A percentile compares a stretch with the other conserved stretches of the same genome.
These are phyloP conservation scores for Piper betle DNA, from an alignment of 164 flowering plant species.

Conservation along the genomic window DNA sequence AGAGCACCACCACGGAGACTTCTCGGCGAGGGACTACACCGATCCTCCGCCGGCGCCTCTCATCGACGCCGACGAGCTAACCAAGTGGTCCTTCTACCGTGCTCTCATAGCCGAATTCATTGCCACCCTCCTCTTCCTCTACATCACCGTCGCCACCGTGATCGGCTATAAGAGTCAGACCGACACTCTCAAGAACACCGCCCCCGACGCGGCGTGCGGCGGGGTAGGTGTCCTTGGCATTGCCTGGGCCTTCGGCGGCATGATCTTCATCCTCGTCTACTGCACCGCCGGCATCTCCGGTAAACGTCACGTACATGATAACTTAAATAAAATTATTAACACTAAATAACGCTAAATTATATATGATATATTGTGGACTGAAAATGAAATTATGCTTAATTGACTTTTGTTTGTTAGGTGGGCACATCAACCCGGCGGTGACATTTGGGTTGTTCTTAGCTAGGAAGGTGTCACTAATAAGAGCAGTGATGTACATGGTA, in stretches of 20 bases:
- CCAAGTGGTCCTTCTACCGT: slow-evolving; percentile 73
- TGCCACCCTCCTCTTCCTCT: slow-evolving; percentile 72
- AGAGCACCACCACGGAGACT: slow-evolving; percentile 13
- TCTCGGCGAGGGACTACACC: slow-evolving; percentile 57
- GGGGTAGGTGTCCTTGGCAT: slow-evolving; percentile 89
- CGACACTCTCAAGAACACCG: slow-evolving; percentile 7
- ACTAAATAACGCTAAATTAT: background rate
- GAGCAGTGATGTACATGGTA: slow-evolving; percentile 50
- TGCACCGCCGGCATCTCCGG: slow-evolving; percentile 98
- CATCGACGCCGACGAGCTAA: slow-evolving; percentile 49
- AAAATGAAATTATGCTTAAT: background rate
- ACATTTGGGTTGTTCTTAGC: slow-evolving; percentile 52
- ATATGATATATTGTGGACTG: background rate
- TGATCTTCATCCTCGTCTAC: slow-evolving; percentile 92
- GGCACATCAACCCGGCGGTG: slow-evolving; percentile 34
- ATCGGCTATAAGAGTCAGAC: slow-evolving; percentile 63
- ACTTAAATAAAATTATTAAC: background rate
- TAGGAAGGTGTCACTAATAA: slow-evolving; percentile 38
- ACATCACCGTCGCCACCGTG: slow-evolving; percentile 63
- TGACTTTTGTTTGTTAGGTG: slow-evolving; percentile 1
- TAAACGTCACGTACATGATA: slow-evolving; percentile 7
- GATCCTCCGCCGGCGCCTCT: slow-evolving; percentile 86
- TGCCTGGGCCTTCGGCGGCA: slow-evolving; percentile 96
- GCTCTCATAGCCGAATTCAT: slow-evolving; percentile 80
- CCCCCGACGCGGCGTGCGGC: slow-evolving; percentile 20